Conservation (phyloP, 805 yeast genomes). For the Pichia eremophila region DNA sequence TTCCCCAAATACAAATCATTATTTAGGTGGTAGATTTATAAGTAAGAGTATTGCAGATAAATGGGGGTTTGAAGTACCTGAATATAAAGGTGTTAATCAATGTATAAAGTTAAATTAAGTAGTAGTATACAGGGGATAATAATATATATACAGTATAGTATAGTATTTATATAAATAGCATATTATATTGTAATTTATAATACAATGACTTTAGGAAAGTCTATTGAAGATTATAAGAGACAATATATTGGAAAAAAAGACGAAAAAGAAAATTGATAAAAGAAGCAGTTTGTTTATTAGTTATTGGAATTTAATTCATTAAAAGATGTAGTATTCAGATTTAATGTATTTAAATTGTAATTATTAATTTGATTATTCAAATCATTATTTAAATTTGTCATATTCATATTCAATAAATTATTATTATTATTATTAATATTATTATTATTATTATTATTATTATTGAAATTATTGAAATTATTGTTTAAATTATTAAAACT, state of each 20-base stretch:
- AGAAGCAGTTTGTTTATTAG: too few species aligned
- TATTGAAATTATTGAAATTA: too few species aligned
- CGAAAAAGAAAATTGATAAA: too few species aligned
- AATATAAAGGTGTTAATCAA: slow-evolving; percentile 51
- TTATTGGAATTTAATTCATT: background rate
- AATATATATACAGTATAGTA: too few species aligned
- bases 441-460: background rate
- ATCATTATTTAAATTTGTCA: background rate
- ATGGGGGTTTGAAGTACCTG: slow-evolving; percentile 61
- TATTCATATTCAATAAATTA: background rate
- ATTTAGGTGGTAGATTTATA: slow-evolving; percentile 86
- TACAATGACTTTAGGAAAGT: too few species aligned
- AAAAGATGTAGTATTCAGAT: background rate
- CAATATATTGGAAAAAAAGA: too few species aligned
- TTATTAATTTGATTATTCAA: background rate
- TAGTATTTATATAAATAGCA: too few species aligned
- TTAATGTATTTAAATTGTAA: background rate
- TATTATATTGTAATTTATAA: too few species aligned
- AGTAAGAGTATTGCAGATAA: slow-evolving; percentile 55
- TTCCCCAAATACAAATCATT: slow-evolving; percentile 42
- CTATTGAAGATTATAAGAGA: too few species aligned
- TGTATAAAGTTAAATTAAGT: slow-evolving; percentile 27
- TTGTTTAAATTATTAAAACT: too few species aligned
- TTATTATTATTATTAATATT: background rate
- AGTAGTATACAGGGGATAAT: too few species aligned